Evolutionary conservation across 495 filamentous ascomycete genomes (phyloP), one percentile per base, ranked within the genome.

Genomic region (Trichoderma virens): DNA sequence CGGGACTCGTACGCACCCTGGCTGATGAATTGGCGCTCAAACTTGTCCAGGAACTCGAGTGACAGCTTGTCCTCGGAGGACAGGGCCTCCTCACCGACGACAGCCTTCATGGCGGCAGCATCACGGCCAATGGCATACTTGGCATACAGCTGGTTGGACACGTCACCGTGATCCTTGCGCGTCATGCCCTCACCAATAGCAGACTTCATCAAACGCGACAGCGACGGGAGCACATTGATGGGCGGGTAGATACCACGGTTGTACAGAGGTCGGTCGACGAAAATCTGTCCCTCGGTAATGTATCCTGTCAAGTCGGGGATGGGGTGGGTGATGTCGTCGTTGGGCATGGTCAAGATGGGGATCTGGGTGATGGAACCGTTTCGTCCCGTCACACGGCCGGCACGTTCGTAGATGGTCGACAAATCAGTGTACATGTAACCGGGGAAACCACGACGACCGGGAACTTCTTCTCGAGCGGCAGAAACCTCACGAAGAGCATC

Each of bases 381-480:
- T 67, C 95, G 90, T 66, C 95, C 95, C 73, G 95, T 84, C 32
- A 99, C 95, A 87, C 95, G 95, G 70, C 95, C 95, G 71, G 95
- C 95, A 80, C 95, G 92, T 77, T 99, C 95, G 80, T 99, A 99
- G 70, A 99, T 94, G 70, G 95, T 99, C 60, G 95, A 96, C 85
- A 99, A 89, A 87, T 99, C 95, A 64, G 95, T 99, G 83, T 99
- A 99, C 95, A 99, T 99, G 83, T 99, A 99, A 91, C 95, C 95
- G 61, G 95, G 95, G 81, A 96, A 99, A 82, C 95, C 95, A 85
- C 95, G 92, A 77, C 95, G 93, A 83, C 95, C 95, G 65, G 95
- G 95, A 51, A 99, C 95, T 90, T 99, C 95, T 85, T 99, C 95
- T 78, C 95, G 85, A 45, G 95, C 95, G 56, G 95, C 92, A 18